Evolutionary conservation across 345 rosid genomes (phyloP).

Genomic region (Pugionium dolabratum): DNA sequence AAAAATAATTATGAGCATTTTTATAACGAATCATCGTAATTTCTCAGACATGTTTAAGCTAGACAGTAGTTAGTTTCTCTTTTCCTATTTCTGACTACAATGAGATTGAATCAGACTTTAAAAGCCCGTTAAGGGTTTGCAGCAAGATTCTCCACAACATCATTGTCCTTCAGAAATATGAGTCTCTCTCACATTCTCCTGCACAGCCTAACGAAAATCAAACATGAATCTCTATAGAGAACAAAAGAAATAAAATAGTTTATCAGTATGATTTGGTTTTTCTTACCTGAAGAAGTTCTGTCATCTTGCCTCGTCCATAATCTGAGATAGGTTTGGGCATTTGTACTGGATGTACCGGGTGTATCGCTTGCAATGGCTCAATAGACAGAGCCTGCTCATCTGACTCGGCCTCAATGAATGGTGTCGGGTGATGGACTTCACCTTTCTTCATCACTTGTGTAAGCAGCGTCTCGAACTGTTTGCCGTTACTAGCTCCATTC

Average conservation of each 20-base stretch:
- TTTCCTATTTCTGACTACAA: constrained; percentile 40
- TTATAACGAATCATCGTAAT: neutral
- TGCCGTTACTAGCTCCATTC: constrained; percentile 37
- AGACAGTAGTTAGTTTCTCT: constrained; percentile 35
- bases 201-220: constrained; percentile 65
- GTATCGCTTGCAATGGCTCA: constrained; percentile 65
- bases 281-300: constrained; percentile 79
- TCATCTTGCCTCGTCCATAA: constrained; percentile 73
- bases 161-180: constrained; percentile 41
- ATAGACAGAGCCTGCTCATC: constrained; percentile 62
- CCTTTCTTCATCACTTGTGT: constrained; percentile 57
- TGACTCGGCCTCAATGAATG: constrained; percentile 33
- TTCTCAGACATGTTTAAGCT: constrained; percentile 22
- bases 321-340: constrained; percentile 46
- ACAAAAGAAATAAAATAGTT: neutral
- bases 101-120: constrained; percentile 29
- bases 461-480: constrained; percentile 64
- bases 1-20: constrained; percentile 1
- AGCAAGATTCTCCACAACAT: constrained; percentile 25
- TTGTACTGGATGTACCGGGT: constrained; percentile 49
- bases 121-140: constrained; percentile 13
- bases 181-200: constrained; percentile 68
- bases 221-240: constrained; percentile 4
- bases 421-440: constrained; percentile 18
- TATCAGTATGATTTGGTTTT: neutral